Conservation (phyloP, 2,329 filamentous ascomycete genomes). For the Aspergillus tamarii region DNA sequence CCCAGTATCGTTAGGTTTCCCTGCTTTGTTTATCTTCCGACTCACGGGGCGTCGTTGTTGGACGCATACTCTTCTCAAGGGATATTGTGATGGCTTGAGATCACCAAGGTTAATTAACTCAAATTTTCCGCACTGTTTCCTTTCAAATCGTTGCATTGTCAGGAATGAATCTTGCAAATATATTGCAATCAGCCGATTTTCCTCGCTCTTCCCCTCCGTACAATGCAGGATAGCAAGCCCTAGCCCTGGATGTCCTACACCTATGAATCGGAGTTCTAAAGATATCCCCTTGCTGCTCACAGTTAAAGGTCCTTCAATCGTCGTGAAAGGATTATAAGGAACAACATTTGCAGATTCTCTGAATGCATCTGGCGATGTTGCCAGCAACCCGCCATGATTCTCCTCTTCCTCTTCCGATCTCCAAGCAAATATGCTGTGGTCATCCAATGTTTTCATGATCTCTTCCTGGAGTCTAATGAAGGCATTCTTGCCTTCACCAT, state of each 20-base stretch:
- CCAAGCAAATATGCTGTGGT: slow-evolving; percentile 22
- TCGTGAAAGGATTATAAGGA: background rate
- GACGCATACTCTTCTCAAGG: background rate
- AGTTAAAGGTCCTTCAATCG: background rate
- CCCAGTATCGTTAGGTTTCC: background rate
- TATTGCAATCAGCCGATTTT: background rate
- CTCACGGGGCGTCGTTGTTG: background rate
- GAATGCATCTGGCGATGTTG: background rate
- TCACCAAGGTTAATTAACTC: background rate
- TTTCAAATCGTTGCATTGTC: slow-evolving; percentile 1
- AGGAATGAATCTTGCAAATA: background rate
- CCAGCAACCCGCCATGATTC: background rate
- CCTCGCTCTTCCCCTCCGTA: background rate
- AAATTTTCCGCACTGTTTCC: background rate
- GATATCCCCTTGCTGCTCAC: slow-evolving; percentile 2
- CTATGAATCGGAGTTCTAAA: background rate
- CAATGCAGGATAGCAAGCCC: background rate
- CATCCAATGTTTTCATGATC: slow-evolving; percentile 17
- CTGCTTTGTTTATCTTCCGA: background rate
- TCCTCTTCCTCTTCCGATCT: background rate
- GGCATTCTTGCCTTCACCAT: slow-evolving; percentile 40
- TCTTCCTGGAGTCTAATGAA: slow-evolving; percentile 25
- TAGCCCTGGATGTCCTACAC: background rate
- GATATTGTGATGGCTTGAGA: background rate
- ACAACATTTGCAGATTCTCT: background rate